These are phyloP conservation scores for Cladophialophora carrionii DNA, from an alignment of 2,329 filamentous ascomycete species.

Conservation along the genomic window DNA sequence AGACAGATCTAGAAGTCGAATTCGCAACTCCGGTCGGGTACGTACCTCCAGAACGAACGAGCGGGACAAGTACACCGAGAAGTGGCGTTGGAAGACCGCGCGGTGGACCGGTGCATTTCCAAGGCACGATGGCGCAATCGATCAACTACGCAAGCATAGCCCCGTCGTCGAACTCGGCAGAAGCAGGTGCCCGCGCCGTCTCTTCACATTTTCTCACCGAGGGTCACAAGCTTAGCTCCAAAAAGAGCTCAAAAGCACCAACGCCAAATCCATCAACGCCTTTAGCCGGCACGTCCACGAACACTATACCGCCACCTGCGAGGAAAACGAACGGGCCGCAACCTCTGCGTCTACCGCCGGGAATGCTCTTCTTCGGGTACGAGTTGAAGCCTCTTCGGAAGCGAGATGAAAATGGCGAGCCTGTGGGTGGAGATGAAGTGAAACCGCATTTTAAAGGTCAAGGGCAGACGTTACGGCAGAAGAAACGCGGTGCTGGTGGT, in stretches of 20 bases:
- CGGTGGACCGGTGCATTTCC: constrained; percentile 76
- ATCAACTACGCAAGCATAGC: constrained; percentile 95
- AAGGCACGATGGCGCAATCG: constrained; percentile 95
- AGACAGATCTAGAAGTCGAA: constrained; percentile 95
- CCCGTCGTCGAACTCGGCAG: constrained; percentile 70
- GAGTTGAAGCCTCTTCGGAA: constrained; percentile 87
- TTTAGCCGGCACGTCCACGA: constrained; percentile 60
- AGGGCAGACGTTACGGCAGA: constrained; percentile 77
- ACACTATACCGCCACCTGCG: constrained; percentile 48
- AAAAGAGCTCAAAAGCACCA: constrained; percentile 76
- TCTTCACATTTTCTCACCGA: constrained; percentile 78
- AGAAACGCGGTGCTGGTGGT: constrained; percentile 63
- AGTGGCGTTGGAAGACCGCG: constrained; percentile 61
- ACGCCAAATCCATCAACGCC: constrained; percentile 76
- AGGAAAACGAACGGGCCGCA: constrained; percentile 75
- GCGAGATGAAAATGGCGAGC: constrained; percentile 69
- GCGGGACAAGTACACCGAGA: constrained; percentile 84
- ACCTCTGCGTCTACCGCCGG: constrained; percentile 78
- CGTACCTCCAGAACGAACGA: constrained; percentile 76
- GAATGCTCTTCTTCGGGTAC: constrained; percentile 96
- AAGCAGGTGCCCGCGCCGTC: constrained; percentile 63
- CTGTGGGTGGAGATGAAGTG: constrained; percentile 63
- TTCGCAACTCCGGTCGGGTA: constrained; percentile 94
- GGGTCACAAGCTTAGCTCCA: constrained; percentile 80
- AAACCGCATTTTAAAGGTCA: constrained; percentile 80